phyloP scores from a whole-genome alignment of 2,329 filamentous ascomycete genomes.

The Hortaea sp. region DNA sequence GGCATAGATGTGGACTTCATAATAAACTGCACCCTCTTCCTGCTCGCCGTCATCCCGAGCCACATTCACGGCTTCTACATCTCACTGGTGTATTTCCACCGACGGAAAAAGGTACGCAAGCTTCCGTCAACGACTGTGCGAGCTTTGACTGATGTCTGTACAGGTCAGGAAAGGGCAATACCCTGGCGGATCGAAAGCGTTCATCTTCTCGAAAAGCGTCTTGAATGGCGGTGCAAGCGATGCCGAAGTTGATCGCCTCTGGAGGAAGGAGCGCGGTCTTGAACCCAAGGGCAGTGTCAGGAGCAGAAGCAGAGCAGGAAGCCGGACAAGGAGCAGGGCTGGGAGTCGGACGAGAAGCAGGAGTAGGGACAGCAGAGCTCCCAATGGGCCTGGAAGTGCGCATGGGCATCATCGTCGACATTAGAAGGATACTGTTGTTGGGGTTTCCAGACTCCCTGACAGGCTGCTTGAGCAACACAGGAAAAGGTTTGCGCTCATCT shows the following conservation, averaged over 20 bases:
- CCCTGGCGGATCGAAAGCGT: slow-evolving; percentile 25
- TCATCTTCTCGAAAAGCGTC: slow-evolving; percentile 28
- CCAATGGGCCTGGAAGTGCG: too few relatives aligned
- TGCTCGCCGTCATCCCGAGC: slow-evolving; percentile 31
- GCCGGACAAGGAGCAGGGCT: too few relatives aligned
- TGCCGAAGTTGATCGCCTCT: slow-evolving; percentile 22
- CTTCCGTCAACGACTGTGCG: not conserved
- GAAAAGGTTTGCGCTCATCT: too few relatives aligned
- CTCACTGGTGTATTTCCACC: slow-evolving; percentile 29
- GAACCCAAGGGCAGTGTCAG: slow-evolving; percentile 1
- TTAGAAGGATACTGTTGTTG: too few relatives aligned
- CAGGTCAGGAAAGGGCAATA: slow-evolving; percentile 28
- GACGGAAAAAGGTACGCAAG: slow-evolving; percentile 22
- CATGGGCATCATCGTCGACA: too few relatives aligned
- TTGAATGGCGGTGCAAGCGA: slow-evolving; percentile 28
- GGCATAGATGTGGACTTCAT: slow-evolving; percentile 27
- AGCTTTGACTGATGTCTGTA: not conserved
- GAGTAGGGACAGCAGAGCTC: too few relatives aligned
- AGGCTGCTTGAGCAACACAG: too few relatives aligned
- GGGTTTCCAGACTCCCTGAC: too few relatives aligned
- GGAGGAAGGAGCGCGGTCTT: slow-evolving; percentile 10
- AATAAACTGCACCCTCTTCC: slow-evolving; percentile 30
- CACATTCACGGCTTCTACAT: slow-evolving; percentile 35
- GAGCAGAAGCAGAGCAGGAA: too few relatives aligned
- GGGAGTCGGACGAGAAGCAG: too few relatives aligned